Conservation (phyloP, 768 basidiomycete species). For the Crassisporium funariophilum region DNA sequence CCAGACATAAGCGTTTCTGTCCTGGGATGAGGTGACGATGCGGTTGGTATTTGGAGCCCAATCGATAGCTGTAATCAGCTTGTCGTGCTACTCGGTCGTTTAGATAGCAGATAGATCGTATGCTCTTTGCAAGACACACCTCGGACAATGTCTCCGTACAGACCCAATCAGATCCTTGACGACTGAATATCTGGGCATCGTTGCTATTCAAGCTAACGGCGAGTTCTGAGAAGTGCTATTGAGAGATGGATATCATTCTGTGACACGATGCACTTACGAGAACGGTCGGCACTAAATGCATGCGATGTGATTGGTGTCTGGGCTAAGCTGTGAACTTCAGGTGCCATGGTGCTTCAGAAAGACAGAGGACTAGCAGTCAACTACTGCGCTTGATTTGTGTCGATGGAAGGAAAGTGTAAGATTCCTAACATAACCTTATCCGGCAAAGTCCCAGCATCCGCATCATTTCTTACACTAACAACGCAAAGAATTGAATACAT, state of each 20-base stretch:
- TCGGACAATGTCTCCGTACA: slow-evolving; percentile 80
- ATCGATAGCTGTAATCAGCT: slow-evolving; percentile 95
- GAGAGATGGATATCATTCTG: background rate
- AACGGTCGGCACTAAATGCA: slow-evolving; percentile 87
- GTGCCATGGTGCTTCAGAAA: slow-evolving; percentile 44
- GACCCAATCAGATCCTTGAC: slow-evolving; percentile 68
- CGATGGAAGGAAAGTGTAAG: slow-evolving; percentile 1
- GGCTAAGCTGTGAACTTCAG: slow-evolving; percentile 78
- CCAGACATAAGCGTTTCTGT: slow-evolving; percentile 99
- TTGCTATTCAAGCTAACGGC: slow-evolving; percentile 90
- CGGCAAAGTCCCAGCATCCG: no score
- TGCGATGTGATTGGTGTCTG: slow-evolving; percentile 87
- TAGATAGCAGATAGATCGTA: no score
- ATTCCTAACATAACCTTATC: background rate
- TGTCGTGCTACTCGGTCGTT: slow-evolving; percentile 79
- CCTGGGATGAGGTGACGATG: slow-evolving; percentile 98
- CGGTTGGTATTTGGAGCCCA: slow-evolving; percentile 98
- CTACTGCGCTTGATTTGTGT: slow-evolving; percentile 51
- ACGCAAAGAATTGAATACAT: no score
- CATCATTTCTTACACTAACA: no score
- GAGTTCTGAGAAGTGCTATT: slow-evolving; percentile 58
- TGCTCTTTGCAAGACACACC: slow-evolving; percentile 61
- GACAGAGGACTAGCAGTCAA: slow-evolving; percentile 86
- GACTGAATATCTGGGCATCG: slow-evolving; percentile 80
- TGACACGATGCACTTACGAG: slow-evolving; percentile 55